Evolutionary conservation across 768 basidiomycete species (phyloP), one percentile per base, ranked within the genome.

Genomic region (Boletus subcaerulescens): DNA sequence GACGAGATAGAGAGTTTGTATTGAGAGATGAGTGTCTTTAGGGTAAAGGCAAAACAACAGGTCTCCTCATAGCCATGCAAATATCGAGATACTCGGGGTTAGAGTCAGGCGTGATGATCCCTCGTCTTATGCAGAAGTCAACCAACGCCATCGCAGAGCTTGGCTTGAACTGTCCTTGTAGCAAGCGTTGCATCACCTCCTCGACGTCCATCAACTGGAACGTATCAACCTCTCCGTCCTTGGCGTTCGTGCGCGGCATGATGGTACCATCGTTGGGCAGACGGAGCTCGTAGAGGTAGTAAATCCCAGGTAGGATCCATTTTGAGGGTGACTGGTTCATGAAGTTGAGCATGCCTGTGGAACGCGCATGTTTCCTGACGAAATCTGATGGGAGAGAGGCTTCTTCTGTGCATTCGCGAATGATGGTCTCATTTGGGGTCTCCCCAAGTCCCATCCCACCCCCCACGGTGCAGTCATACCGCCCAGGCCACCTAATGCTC

Each of bases 301-400:
- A 79, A 18, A 77, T 62, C 20, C 76, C 75, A 6, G 78, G 78
- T n/a, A 79, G 60, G 17, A 77, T 66, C 75, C 75, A 79, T 39
- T 68, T 68, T 17, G 70, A 62, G 8, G 74, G 75, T 0, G 77
- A 77, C 17, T 75, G 77, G 52, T 77, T 75, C 48, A 69, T 70
- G 60, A 67, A 79, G 20, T 73, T 70, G 18, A 78, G 61, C 45
- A 72, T 67, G 18, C 77, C 77, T 8, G 69, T 71, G 5, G 72
- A 62, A 12, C 69, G 69, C 24, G 67, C 65, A 53, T 66, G 58
- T 17, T 63, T 49, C 53, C 46, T 59, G 47, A 78, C 70, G 55
- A 74, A 76, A 45, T 68, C 65, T 10, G 60, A 53, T 46, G 76
- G 69, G 24, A 79, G 69, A 22, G 72, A 69, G 9, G 78, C 78